Base-by-base conservation (phyloP, 345 rosid species). In the Populus simonii region DNA sequence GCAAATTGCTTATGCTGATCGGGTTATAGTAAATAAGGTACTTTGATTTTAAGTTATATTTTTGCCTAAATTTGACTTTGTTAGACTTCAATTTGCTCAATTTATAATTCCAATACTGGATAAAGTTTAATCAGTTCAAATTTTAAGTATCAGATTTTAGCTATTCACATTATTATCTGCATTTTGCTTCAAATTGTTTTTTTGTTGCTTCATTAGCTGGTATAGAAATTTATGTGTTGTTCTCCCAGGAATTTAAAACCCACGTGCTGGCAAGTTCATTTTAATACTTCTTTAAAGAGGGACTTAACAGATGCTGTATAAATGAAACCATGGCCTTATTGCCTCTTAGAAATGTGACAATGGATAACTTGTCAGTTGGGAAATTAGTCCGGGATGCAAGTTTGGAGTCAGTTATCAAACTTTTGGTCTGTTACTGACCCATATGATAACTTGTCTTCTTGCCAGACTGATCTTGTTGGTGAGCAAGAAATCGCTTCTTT, bases 1-100 rank as follows among this genome's bases (percentile, higher is more conserved):
- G 86, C 99, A 96, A 88, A 96, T 96, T 72, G 99, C 98, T 6
- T 96, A 96, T 81, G 99, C 97, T 27, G 99, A 96, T 69, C 90
- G 98, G 65, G 85, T 93, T 69, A 91, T 96, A 53, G 90, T 96
- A 31, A 96, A 92, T 78, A 96, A 96, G 97, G 98, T 93, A 84
- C 57, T 53, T 57, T 0, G 36, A 10, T 35, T 71, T 10, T 10
- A 36, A 36, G 0, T 2, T 38, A 31, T 63, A 23, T 67, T 69
- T 16, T 36, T 62, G 39, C 47, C 49, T 33, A 25, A 8, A 73
- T 2, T 51, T 31, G 16, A 47, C 9, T 51, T 38, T 36, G 38
- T 25, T 62, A 22, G 35, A n/a, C 25, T 10, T 78, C 9, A 2
- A 12, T 51, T 43, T 13, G 23, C 11, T 70, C 10, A 11, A 27